Conservation (phyloP, 768 basidiomycete genomes). For the Hygrophoropsis aurantiaca region DNA sequence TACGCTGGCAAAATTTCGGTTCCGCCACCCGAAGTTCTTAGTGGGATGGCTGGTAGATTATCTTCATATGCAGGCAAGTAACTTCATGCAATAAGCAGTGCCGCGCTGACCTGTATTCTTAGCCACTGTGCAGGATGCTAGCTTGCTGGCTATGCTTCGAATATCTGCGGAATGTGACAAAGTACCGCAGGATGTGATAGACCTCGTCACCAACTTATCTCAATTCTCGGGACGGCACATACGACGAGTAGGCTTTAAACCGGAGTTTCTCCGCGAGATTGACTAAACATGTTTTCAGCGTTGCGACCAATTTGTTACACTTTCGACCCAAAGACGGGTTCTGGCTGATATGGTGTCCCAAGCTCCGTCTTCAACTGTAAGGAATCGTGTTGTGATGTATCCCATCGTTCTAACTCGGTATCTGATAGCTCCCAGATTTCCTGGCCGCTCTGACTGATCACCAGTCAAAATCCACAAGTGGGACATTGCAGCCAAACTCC, state of each 20-base stretch:
- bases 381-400: conserved; percentile 16
- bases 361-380: conserved; percentile 58
- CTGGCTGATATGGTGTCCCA: conserved; percentile 47
- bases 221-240: conserved; percentile 54
- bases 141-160: conserved; percentile 70
- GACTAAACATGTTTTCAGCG: conserved; percentile 43
- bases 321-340: conserved; percentile 43
- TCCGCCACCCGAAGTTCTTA: conserved; percentile 48
- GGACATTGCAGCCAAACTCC: conserved; percentile 6
- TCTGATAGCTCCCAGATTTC: conserved; percentile 69
- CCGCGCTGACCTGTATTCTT: neutral
- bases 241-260: conserved; percentile 43
- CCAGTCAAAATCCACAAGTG: conserved; percentile 11
- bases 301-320: conserved; percentile 63
- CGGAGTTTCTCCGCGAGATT: neutral
- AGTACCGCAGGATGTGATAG: conserved; percentile 45
- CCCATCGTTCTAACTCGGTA: conserved; percentile 6
- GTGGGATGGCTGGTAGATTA: conserved; percentile 43
- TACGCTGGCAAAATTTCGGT: conserved; percentile 52
- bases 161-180: conserved; percentile 58
- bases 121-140: conserved; percentile 76
- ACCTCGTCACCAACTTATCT: conserved; percentile 42
- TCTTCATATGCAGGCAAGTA: conserved; percentile 43
- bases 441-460: conserved; percentile 47
- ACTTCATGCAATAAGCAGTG: conserved; percentile 17